Conservation (phyloP, 2,329 filamentous ascomycete genomes). For the Tricladium varicosporioides region DNA sequence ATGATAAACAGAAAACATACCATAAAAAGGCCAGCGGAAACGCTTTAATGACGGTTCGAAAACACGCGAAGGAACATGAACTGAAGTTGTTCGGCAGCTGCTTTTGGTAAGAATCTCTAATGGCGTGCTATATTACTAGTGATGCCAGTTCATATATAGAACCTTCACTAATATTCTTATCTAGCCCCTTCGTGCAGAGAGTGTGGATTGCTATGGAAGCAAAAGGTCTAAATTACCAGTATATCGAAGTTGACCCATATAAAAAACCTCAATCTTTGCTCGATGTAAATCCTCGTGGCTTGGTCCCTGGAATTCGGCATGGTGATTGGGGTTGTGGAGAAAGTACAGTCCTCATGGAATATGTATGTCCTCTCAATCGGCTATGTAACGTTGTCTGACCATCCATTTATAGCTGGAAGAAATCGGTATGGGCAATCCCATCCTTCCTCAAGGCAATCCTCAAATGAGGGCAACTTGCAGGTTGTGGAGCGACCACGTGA, state of each 20-base stretch:
- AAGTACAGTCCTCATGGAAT: constrained; percentile 81
- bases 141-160: constrained; percentile 14
- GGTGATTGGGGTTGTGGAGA: constrained; percentile 82
- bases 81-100: constrained; percentile 80
- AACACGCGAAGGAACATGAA: constrained; percentile 66
- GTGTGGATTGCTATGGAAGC: constrained; percentile 87
- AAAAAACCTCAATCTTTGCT: constrained; percentile 68
- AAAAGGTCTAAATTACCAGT: constrained; percentile 78
- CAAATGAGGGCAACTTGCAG: constrained; percentile 71
- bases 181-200: constrained; percentile 75
- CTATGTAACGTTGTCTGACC: no score
- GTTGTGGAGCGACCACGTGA: constrained; percentile 77
- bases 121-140: background rate
- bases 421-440: constrained; percentile 53
- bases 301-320: constrained; percentile 75
- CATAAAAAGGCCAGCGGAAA: constrained; percentile 70
- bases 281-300: constrained; percentile 72
- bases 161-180: constrained; percentile 8
- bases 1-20: constrained; percentile 62
- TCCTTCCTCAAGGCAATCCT: constrained; percentile 64
- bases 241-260: constrained; percentile 81
- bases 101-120: constrained; percentile 64
- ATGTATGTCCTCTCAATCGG: constrained; percentile 49
- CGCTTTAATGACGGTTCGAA: constrained; percentile 67
- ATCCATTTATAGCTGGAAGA: constrained; percentile 64